Base-by-base conservation (phyloP, 2,329 filamentous ascomycete species). In the Sclerotinia borealis region DNA sequence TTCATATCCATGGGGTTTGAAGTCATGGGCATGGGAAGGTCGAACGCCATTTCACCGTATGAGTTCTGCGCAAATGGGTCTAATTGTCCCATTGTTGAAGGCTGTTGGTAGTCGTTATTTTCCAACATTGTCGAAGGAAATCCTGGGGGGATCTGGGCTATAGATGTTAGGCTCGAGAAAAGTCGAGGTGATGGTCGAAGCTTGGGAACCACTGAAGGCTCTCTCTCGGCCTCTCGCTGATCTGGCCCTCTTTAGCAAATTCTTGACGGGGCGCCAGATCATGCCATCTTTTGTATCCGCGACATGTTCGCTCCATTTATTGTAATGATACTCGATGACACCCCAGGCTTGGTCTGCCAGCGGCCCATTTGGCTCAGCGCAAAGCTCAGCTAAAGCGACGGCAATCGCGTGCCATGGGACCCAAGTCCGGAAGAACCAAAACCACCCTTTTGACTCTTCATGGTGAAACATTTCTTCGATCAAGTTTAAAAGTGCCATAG, bases 361-460 rank as follows among this genome's bases (percentile, higher is more conserved):
- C 15, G 47, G 19, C 4, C 62, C 56, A 43, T 75, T 73, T 3
- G 79, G 78, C 67, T 80, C 79, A 3, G 76, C 73, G 68, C 81
- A 84, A 27, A 84, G 75, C 65, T 83, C 81, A 1, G 81, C 81
- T 17, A 84, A 72, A 1, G 79, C 77, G 8, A 84, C 80, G 1
- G 82, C 80, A 0, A 84, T 73, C 9, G 81, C 78, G 66, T 84
- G 82, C 82, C 82, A 84, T 64, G 82, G 81, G 17, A 82, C 78
- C 71, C 81, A 84, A 1, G 75, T 79, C 17, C 76, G 71, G n/a
- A 77, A 75, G 76, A 81, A 80, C 79, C 81, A 83, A 25, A 72
- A 70, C 71, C 78, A 82, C 3, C 76, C 72, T 66, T 49, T 68
- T 65, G 25, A 76, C 74, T 47, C 72, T 72, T 47, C 34, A 45